phyloP scores from a whole-genome alignment of 352 stramenopile species.

The Thraustochytrium striatum region DNA sequence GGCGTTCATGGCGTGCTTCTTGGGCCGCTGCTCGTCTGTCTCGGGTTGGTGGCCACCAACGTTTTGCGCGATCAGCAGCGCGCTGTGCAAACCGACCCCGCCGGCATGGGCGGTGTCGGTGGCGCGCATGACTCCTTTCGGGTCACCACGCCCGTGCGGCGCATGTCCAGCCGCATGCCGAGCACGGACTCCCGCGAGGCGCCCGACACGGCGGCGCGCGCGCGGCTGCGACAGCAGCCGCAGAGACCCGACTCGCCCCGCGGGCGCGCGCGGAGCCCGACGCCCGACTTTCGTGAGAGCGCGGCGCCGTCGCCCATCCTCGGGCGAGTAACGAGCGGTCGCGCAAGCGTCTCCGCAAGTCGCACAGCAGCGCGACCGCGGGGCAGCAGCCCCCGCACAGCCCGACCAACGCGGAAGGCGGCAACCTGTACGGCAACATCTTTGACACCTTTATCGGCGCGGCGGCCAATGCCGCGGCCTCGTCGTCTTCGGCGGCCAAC shows the following conservation, averaged over 20 bases:
- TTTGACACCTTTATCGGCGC: not conserved
- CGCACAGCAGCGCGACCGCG: no score
- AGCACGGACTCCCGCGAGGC: no score
- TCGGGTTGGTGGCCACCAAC: slow-evolving; percentile 30
- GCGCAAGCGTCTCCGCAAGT: not conserved
- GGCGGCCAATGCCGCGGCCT: not conserved
- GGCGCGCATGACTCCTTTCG: not conserved
- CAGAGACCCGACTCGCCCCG: no score
- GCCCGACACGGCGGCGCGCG: not conserved
- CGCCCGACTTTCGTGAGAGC: not conserved
- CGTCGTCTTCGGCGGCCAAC: no score
- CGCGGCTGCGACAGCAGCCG: not conserved
- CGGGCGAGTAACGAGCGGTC: not conserved
- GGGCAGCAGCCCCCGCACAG: not conserved
- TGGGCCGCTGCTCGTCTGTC: slow-evolving; percentile 31
- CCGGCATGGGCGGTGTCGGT: not conserved
- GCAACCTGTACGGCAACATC: not conserved
- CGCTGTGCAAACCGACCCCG: not conserved
- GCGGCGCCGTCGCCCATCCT: not conserved
- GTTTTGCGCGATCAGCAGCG: not conserved
- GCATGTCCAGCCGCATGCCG: no score
- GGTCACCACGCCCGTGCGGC: not conserved
- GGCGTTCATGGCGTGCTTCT: slow-evolving; percentile 35
- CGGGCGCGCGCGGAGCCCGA: no score
- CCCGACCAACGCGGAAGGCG: no score